Evolutionary conservation across 2,329 filamentous ascomycete genomes (phyloP), one percentile per base, ranked within the genome.

Genomic region (Colletotrichum limetticola): DNA sequence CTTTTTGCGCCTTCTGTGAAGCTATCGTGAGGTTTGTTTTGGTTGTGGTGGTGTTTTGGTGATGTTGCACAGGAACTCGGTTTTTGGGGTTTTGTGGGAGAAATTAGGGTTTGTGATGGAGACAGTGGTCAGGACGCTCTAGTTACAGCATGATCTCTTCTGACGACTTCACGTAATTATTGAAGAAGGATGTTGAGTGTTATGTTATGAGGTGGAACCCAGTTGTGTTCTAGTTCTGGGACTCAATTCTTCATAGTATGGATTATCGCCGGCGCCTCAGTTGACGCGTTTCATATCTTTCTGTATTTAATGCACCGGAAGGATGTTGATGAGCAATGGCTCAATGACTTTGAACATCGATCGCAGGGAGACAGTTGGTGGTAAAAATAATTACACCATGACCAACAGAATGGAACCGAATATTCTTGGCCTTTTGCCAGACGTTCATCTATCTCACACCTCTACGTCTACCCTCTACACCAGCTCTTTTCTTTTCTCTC

Each of bases 121-220:
- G 22, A 4, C 26, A 8, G 1, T 32, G 42, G 7, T 9, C 19
- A 8, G 42, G 19, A 49, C 42, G 42, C 19, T n/a, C 19, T n/a
- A 49, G 7, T 11, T 8, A 28, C 28, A 6, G 0, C 28, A 28
- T 0, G 28, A 28, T 28, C 28, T 0, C 28, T 7, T 28, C 28
- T 28, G 28, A 28, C 28, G 1, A 28, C 28, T 0, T 28, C 28
- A 28, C 0, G 0, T 0, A 28, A 28, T 7, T 7, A 0, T 28
- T 28, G 7, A 28, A 28, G 7, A 28, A 28, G 28, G 7, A 32
- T 32, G 35, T 5, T 42, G 16, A 42, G 5, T 42, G 37, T 1
- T 7, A 42, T 42, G 37, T 42, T 7, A 2, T 42, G 16, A 19
- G 37, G 5, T 42, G 37, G 2, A 7, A 42, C 19, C 3, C 14